phyloP scores from a whole-genome alignment of 352 stramenopile genomes.

The Aphanomyces cochlioides region DNA sequence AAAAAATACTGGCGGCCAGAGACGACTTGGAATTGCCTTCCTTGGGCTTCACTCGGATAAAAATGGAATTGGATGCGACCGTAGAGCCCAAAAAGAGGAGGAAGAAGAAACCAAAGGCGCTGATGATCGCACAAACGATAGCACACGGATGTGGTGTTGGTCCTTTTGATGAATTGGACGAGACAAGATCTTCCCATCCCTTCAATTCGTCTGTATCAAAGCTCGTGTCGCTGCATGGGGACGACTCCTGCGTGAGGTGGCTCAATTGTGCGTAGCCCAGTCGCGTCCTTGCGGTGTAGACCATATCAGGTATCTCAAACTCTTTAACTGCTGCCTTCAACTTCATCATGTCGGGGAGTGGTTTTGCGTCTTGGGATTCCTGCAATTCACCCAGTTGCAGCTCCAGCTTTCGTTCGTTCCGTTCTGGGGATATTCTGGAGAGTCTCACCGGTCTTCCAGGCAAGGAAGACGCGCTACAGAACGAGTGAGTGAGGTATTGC shows the following conservation, averaged over 20 bases:
- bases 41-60: slow-evolving; percentile 76
- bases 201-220: slow-evolving; percentile 29
- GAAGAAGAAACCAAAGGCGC: slow-evolving; percentile 30
- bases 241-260: slow-evolving; percentile 26
- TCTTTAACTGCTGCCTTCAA: slow-evolving; percentile 21
- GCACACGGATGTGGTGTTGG: slow-evolving; percentile 16
- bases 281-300: slow-evolving; percentile 16
- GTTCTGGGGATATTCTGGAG: neutral
- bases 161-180: slow-evolving; percentile 19
- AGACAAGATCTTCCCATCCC: slow-evolving; percentile 28
- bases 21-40: slow-evolving; percentile 80
- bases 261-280: slow-evolving; percentile 27
- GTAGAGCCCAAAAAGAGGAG: slow-evolving; percentile 76
- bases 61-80: slow-evolving; percentile 82
- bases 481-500: neutral
- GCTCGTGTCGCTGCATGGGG: slow-evolving; percentile 25
- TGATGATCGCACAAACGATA: slow-evolving; percentile 26
- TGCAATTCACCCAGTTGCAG: neutral
- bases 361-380: neutral
- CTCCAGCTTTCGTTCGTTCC: neutral
- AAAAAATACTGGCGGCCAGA: slow-evolving; percentile 81
- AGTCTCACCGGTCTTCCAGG: neutral
- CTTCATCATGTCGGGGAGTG: slow-evolving; percentile 27
- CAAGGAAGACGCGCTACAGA: neutral
- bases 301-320: slow-evolving; percentile 23